Base-by-base conservation (phyloP, 2,329 filamentous ascomycete genomes). In the Botryosphaeria dothidea region DNA sequence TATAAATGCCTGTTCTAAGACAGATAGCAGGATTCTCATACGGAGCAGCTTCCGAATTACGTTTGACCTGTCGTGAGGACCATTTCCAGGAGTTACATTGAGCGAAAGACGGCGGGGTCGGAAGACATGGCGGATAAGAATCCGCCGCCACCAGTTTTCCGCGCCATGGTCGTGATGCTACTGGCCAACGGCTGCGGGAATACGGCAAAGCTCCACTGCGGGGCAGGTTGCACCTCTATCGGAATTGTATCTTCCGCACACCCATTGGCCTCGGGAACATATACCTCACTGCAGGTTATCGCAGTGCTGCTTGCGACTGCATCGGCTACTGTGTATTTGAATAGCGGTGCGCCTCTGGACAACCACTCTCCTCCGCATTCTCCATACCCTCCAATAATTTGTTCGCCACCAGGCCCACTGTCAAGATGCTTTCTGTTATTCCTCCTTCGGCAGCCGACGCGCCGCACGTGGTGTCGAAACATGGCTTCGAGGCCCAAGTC, bases 341-440 rank as follows among this genome's bases (percentile, higher is more conserved):
- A 60, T 7, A 23, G 17, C 56, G 27, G n/a, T 31, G 56, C 56
- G 56, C 38, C 56, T 43, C 11, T 7, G n/a, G 7, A 31, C 6
- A 7, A 43, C 31, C 8, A 13, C 17, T 21, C 36, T 34, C 9
- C n/a, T 17, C 19, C 25, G 2, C 21, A 34, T 6, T 17, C 34
- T 60, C 56, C 17, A 31, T 25, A 60, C 2, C 19, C 15, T 21
- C 21, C 54, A 45, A 6, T 8, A 43, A 8, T 15, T 21, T 11
- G 8, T 4, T 11, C 38, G 25, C n/a, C 38, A 19, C 11, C 9
- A 27, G 7, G 8, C 2, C 6, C 13, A 13, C 25, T 27, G 9
- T 6, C 23, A 60, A 31, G 25, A 60, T 60, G 56, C n/a, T 60
- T 17, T 60, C 56, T 9, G 56, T 60, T 3, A 34, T 60, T 38